Base-by-base conservation (phyloP, 2,329 filamentous ascomycete species). In the Diplodia mutila region DNA sequence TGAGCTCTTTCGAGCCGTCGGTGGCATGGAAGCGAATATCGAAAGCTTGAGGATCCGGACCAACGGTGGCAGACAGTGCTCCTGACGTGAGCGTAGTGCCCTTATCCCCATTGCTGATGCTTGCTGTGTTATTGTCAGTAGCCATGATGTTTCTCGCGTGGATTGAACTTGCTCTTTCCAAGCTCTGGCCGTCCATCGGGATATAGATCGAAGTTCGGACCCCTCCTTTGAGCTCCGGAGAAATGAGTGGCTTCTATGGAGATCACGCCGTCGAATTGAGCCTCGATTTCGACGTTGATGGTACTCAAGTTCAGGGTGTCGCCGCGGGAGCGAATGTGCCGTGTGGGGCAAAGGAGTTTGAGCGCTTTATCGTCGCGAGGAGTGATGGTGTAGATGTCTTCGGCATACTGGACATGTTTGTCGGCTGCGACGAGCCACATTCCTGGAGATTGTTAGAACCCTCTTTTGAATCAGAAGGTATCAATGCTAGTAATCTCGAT, bases 371-470 rank as follows among this genome's bases (percentile, higher is more conserved):
- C 80, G 63, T 80, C 77, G 48, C 75, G 69, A 59, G 82, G 76
- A 4, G 80, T 83, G 63, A 85, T 79, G 9, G 83, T 81, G 73
- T 87, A 85, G 18, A 90, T 81, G 69, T 90, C 87, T 76, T 90
- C 88, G 39, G 88, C 89, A 71, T 90, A 90, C 73, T 90, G 86
- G 29, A 88, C 82, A 61, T 82, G 81, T 74, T 88, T 84, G 69
- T 84, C 85, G 76, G 88, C 85, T 67, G 85, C 87, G 51, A 85
- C 82, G 59, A 90, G 80, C 89, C 89, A 91, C 88, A 90, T 89
- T 71, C 81, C 82, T 83, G 54, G 18, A 34, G 11, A 2, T 8
- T 29, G 63, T 65, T 37, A 55, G 63, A 21, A 46, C 23, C 16
- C 23, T 64, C 49, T 27, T 52, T 14, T 7, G 25, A 52, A 16